Evolutionary conservation across 2,329 filamentous ascomycete genomes (phyloP), one percentile per base, ranked within the genome.

Genomic region (Aureobasidium sp.): DNA sequence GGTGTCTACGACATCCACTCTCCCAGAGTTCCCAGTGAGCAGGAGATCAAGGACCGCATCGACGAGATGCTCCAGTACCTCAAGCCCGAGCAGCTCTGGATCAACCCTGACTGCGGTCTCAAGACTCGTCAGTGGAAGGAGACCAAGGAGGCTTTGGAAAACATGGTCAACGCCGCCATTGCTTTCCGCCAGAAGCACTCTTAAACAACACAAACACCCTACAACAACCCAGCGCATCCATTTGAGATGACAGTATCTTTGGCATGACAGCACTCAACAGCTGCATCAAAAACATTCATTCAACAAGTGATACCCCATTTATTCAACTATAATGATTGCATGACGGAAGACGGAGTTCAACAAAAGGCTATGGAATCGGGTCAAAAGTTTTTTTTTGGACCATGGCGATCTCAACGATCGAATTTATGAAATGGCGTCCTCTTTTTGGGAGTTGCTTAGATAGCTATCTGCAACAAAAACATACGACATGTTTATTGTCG

Each of bases 1-100:
- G 93, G 91, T 85, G 93, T 98, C 74, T 98, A 97, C 74, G 93
- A 98, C 77, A 98, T 98, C 79, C 93, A 98, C 87, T 95, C 89
- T 62, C 93, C 93, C 63, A 91, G 93, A 87, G 83, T 98, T 57
- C 93, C 93, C 69, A 86, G 84, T 71, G 88, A 96, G 84, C 81
- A 95, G 78, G 93, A 98, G 84, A 95, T 98, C 81, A 91, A 89
- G 83, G 86, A 90, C 77, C 87, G 93, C 70, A 87, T 98, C 72
- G 84, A 88, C 71, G 93, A 98, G 86, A 97, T 97, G 93, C 84
- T 98, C 62, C 80, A 87, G 76, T 77, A 89, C 81, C 87, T 97
- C 75, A 91, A 90, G 81, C 90, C 90, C 56, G 90, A 96, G 69
- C 93, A 98, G 83, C 88, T 98, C 71, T 98, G 93, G 93, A 88